Evolutionary conservation across 2,329 filamentous ascomycete genomes (phyloP).

Genomic region (Clonostachys solani): DNA sequence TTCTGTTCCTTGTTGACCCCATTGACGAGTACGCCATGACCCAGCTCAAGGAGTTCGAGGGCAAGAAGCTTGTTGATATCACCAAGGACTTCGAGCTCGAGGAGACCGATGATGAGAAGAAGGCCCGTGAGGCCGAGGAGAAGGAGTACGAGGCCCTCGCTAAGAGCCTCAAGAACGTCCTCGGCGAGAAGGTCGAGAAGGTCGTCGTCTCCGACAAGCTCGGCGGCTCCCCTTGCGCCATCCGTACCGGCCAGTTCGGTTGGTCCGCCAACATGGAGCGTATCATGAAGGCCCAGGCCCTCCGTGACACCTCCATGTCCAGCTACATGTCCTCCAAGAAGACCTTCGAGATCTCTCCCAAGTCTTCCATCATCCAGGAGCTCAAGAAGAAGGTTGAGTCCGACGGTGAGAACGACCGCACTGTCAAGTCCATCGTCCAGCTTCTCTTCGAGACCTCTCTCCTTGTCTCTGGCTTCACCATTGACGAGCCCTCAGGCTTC

Average conservation of each 20-base stretch:
- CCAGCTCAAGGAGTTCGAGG: constrained; percentile 99
- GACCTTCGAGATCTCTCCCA: constrained; percentile 99
- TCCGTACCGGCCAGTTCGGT: constrained; percentile 98
- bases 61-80: constrained; percentile 99
- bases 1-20: constrained; percentile 98
- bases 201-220: constrained; percentile 99
- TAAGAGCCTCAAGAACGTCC: constrained; percentile 98
- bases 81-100: constrained; percentile 99
- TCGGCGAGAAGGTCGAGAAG: constrained; percentile 99
- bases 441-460: constrained; percentile 98
- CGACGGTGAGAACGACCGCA: constrained; percentile 97
- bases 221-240: constrained; percentile 88
- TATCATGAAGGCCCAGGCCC: constrained; percentile 99
- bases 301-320: constrained; percentile 99
- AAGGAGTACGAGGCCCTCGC: constrained; percentile 95
- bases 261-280: constrained; percentile 99
- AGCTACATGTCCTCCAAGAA: constrained; percentile 99
- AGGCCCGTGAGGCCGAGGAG: constrained; percentile 88
- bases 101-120: constrained; percentile 99
- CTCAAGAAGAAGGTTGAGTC: constrained; percentile 98
- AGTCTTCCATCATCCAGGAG: constrained; percentile 96
- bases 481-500: constrained; percentile 96
- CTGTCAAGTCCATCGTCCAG: constrained; percentile 98
- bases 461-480: constrained; percentile 98
- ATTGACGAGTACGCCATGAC: constrained; percentile 99